Conservation (phyloP, 2,329 filamentous ascomycete genomes). For the Pseudopithomyces maydicus region DNA sequence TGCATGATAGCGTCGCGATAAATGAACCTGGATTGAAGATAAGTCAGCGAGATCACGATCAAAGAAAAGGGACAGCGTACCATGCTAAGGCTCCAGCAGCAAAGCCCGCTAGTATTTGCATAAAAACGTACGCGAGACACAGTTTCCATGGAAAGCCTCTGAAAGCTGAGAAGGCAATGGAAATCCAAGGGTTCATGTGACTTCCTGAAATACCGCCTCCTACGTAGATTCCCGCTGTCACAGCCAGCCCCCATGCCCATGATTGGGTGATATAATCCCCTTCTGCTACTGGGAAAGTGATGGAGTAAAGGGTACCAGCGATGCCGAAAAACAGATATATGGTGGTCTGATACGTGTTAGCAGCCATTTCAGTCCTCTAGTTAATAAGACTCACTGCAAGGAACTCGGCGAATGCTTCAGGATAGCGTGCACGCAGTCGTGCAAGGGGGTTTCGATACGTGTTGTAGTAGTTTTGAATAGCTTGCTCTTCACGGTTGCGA, state of each 20-base stretch:
- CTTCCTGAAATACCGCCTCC: conserved; percentile 55
- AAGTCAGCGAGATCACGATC: conserved; percentile 6
- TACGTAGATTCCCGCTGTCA: conserved; percentile 57
- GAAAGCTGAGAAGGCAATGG: conserved; percentile 53
- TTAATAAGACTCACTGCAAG: conserved; percentile 48
- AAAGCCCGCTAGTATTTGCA: conserved; percentile 60
- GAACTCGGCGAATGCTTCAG: conserved; percentile 60
- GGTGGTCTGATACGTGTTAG: conserved; percentile 21
- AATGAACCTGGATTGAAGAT: not conserved
- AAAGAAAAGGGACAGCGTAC: conserved; percentile 28
- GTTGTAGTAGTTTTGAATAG: conserved; percentile 52
- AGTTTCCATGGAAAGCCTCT: conserved; percentile 64
- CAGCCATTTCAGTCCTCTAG: conserved; percentile 23
- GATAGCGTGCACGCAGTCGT: conserved; percentile 57
- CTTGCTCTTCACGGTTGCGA: conserved; percentile 49
- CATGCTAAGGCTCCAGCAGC: conserved; percentile 51
- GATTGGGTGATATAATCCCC: conserved; percentile 36
- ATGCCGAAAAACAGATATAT: conserved; percentile 52
- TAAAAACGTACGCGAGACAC: conserved; percentile 56
- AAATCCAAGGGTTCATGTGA: conserved; percentile 56
- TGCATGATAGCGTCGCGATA: conserved; percentile 62
- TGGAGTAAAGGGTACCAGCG: conserved; percentile 55
- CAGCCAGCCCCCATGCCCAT: conserved; percentile 59
- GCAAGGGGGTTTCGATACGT: conserved; percentile 58
- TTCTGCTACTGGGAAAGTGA: conserved; percentile 51